A percentile compares a stretch with the other conserved stretches of the same genome.
Evolutionary conservation across 2,329 filamentous ascomycete species (phyloP).

Genomic region (Penicillium griseofulvum): DNA sequence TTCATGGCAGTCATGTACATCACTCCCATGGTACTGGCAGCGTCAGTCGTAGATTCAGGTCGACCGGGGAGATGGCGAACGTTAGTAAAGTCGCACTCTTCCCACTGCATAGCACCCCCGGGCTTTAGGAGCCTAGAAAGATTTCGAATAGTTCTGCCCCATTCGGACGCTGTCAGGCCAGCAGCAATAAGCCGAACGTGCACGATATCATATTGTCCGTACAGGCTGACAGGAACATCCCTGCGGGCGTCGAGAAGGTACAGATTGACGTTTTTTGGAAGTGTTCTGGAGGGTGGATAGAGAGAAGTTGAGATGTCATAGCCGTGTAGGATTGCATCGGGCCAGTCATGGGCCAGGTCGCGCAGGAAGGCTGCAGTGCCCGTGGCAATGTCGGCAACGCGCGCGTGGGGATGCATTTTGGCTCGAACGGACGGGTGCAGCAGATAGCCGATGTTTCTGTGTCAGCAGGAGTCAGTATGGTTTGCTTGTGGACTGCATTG

Average conservation of each 20-base stretch:
- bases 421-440: slow-evolving; percentile 11
- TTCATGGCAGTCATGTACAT: neutral
- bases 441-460: slow-evolving; percentile 10
- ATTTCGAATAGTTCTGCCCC: neutral
- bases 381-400: slow-evolving; percentile 22
- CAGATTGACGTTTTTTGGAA: slow-evolving; percentile 15
- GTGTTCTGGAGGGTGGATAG: slow-evolving; percentile 8
- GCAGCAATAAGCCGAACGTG: slow-evolving; percentile 15
- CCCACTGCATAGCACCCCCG: slow-evolving; percentile 14
- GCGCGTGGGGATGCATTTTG: slow-evolving; percentile 1
- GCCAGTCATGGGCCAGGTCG: slow-evolving; percentile 7
- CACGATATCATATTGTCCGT: slow-evolving; percentile 24
- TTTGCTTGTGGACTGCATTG: neutral
- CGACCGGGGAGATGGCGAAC: neutral
- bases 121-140: slow-evolving; percentile 11
- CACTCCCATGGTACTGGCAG: neutral
- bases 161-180: neutral
- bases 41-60: neutral
- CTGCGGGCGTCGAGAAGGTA: slow-evolving; percentile 15
- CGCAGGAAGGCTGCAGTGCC: slow-evolving; percentile 20
- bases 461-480: neutral
- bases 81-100: slow-evolving; percentile 12
- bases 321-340: slow-evolving; percentile 15
- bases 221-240: slow-evolving; percentile 12
- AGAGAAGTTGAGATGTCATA: slow-evolving; percentile 14